phyloP scores from a whole-genome alignment of 2,329 filamentous ascomycete species.

The Fusarium papillatum region DNA sequence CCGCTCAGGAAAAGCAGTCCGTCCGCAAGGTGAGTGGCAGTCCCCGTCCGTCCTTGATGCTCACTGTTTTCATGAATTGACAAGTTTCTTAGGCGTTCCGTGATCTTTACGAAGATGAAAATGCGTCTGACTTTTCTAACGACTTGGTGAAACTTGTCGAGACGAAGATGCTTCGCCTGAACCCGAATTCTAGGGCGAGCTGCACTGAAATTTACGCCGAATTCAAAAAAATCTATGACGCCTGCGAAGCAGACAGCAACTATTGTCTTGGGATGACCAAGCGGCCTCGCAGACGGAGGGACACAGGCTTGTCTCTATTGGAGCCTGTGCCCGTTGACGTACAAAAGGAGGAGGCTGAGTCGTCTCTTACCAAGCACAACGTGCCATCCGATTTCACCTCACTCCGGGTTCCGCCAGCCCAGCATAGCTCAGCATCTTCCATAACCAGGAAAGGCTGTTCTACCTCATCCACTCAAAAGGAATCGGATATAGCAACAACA shows the following conservation, averaged over 20 bases:
- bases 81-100: neutral
- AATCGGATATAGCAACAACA: neutral
- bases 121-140: conserved; percentile 1
- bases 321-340: neutral
- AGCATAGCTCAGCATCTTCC: neutral
- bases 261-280: neutral
- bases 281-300: neutral
- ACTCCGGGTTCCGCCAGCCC: neutral
- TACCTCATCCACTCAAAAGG: neutral
- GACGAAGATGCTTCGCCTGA: neutral
- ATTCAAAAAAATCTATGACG: neutral
- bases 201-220: neutral
- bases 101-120: neutral
- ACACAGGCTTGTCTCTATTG: neutral
- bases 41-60: neutral
- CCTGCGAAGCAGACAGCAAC: neutral
- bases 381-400: neutral
- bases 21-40: neutral
- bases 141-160: conserved; percentile 1
- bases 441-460: neutral
- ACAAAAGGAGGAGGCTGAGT: neutral
- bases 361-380: neutral
- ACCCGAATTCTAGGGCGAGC: neutral
- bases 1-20: neutral
- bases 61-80: neutral